phyloP scores from a whole-genome alignment of 371 early-diverging fungal species.

The Haplosporangium sp. region DNA sequence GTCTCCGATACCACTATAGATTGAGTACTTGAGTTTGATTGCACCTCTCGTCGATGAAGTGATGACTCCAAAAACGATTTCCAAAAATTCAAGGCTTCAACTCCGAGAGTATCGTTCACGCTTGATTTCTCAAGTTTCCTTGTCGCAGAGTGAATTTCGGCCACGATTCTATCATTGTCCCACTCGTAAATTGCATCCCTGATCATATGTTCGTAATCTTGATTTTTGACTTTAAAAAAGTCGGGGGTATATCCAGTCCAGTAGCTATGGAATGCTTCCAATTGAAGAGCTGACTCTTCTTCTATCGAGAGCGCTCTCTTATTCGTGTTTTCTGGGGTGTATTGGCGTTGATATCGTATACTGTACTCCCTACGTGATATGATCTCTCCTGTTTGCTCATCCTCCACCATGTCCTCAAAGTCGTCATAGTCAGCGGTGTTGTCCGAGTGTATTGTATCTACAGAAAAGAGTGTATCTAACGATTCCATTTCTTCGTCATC shows the following conservation, averaged over 20 bases:
- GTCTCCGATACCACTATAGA: not conserved
- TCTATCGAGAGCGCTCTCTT: constrained; percentile 24
- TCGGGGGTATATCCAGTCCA: constrained; percentile 54
- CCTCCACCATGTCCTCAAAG: constrained; percentile 40
- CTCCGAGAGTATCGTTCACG: constrained; percentile 56
- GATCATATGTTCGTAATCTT: constrained; percentile 59
- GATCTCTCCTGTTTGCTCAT: constrained; percentile 43
- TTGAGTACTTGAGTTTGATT: not conserved
- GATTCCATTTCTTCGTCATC: constrained; percentile 40
- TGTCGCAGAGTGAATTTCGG: constrained; percentile 44
- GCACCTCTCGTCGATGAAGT: constrained; percentile 7
- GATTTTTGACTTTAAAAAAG: constrained; percentile 33
- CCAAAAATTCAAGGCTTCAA: constrained; percentile 61
- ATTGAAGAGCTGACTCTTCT: constrained; percentile 32
- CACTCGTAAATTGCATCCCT: constrained; percentile 59
- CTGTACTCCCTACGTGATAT: constrained; percentile 24
- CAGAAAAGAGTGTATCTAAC: constrained; percentile 27
- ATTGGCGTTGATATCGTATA: not conserved
- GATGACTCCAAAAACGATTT: constrained; percentile 52
- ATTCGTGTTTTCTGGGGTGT: not conserved
- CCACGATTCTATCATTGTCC: constrained; percentile 43
- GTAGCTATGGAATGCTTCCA: constrained; percentile 36
- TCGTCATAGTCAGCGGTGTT: constrained; percentile 28
- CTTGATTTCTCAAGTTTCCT: constrained; percentile 64
- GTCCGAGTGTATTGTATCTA: constrained; percentile 31